phyloP scores from a whole-genome alignment of 768 basidiomycete species.

The Leccinum aurantiacum region DNA sequence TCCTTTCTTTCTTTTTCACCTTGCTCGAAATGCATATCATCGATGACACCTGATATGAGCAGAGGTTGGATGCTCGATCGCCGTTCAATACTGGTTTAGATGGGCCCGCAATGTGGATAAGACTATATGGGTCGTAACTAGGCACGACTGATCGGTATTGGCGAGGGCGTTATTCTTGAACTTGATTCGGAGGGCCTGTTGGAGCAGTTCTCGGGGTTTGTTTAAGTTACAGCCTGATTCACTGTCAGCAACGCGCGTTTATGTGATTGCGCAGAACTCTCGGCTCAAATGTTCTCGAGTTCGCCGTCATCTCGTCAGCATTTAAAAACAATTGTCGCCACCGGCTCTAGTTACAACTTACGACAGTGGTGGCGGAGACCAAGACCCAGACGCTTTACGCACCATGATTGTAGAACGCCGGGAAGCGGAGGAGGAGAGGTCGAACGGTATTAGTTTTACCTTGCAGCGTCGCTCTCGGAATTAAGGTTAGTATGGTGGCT shows the following conservation, averaged over 20 bases:
- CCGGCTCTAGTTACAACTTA: neutral
- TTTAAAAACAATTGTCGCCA: neutral
- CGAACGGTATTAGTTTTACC: neutral
- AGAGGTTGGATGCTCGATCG: neutral
- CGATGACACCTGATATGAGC: neutral
- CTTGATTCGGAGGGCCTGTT: neutral
- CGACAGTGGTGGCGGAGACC: neutral
- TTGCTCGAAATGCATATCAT: neutral
- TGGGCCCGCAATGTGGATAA: neutral
- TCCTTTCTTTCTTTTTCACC: neutral
- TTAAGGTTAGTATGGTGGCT: neutral
- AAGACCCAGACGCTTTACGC: conserved; percentile 1
- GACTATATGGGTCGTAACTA: conserved; percentile 1
- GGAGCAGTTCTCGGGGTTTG: no score
- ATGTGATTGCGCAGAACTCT: neutral
- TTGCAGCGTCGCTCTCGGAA: neutral
- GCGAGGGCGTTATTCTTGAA: neutral
- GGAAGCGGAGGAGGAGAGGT: neutral
- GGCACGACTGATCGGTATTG: neutral
- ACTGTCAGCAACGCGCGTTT: neutral
- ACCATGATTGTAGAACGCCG: conserved; percentile 1
- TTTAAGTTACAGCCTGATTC: neutral
- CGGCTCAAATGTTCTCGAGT: neutral
- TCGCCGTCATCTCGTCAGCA: neutral
- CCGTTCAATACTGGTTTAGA: neutral